Evolutionary conservation across 257 asterid genomes (phyloP), one percentile per base, ranked within the genome.

Genomic region (Plectranthus barbatus): DNA sequence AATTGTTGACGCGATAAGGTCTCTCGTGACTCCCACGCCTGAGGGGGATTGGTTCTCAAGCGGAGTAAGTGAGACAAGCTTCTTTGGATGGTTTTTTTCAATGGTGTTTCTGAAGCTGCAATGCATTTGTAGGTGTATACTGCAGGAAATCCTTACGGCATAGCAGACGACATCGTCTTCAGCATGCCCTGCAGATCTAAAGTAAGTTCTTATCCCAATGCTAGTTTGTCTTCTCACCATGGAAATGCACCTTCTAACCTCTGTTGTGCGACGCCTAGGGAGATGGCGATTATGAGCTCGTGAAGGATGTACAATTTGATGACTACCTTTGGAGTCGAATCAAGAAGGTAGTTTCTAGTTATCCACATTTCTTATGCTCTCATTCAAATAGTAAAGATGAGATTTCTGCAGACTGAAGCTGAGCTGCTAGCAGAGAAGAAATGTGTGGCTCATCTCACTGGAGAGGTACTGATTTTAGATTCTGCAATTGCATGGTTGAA

Each of bases 391-490:
- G n/a, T n/a, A n/a, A n/a, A n/a, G n/a, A n/a, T n/a, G n/a, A n/a
- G n/a, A n/a, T n/a, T 72, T 67, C 37, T 76, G 82, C 85, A 93
- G 99, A 82, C 95, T 7, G 97, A 93, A 77, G 97, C 95, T 2
- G 97, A 93, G 75, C 79, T 90, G 66, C 95, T 87, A 6, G 99
- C 99, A 1, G 99, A 93, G 84, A 80, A 93, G 82, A 84, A 79
- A 84, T 93, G 97, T 72, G 99, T 93, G 10, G 99, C 97, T 13
- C 99, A 93, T 71, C 94, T 93, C 20, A 93, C 99, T 0, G 99
- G 97, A 56, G 99, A 93, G 89, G 99, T 91, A 65, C 21, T 45
- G n/a, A n/a, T n/a, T n/a, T 29, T 37, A 17, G 13, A 6, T 6
- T 42, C 10, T 9, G 5, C 9, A 6, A 5, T 31, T 10, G 12